Evolutionary conservation across 2,329 filamentous ascomycete species (phyloP).

Genomic region (Diaporthe citriasiana): DNA sequence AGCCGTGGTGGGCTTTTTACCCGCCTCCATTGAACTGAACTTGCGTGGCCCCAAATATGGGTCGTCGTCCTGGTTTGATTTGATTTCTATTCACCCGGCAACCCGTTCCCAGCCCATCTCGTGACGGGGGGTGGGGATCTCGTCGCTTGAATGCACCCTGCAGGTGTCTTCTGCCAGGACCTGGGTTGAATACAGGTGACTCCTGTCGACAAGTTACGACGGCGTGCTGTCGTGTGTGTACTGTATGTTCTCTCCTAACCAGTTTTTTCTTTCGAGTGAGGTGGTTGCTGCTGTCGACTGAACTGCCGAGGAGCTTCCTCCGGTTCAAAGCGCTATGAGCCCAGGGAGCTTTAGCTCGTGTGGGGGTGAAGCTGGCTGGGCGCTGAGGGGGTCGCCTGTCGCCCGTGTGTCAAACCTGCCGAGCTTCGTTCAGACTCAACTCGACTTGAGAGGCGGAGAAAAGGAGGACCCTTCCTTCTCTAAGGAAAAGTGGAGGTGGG

Average conservation of each 20-base stretch:
- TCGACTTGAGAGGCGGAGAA: neutral
- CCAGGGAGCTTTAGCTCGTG: conserved; percentile 16
- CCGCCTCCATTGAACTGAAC: conserved; percentile 23
- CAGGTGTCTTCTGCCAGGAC: neutral
- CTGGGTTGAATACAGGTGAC: neutral
- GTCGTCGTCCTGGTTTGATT: conserved; percentile 17
- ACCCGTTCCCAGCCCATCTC: conserved; percentile 28
- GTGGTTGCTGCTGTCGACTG: neutral
- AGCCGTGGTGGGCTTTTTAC: conserved; percentile 31
- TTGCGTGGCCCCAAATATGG: conserved; percentile 8
- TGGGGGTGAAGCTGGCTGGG: conserved; percentile 32
- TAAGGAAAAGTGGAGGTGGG: neutral
- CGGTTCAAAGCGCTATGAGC: neutral
- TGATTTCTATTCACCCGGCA: conserved; percentile 30
- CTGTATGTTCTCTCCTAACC: neutral
- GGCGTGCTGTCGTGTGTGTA: neutral
- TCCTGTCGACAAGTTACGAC: conserved; percentile 8
- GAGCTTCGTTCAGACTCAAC: neutral
- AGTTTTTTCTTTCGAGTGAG: neutral
- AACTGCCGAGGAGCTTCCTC: conserved; percentile 8
- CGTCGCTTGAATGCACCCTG: neutral
- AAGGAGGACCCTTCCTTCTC: neutral
- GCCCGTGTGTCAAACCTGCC: neutral
- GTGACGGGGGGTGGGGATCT: neutral
- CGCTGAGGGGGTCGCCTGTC: conserved; percentile 11